Percentiles rank a stretch among this genome's conserved stretches.
Conservation (phyloP, 2,329 filamentous ascomycete species). For the Fusarium sublunatum region DNA sequence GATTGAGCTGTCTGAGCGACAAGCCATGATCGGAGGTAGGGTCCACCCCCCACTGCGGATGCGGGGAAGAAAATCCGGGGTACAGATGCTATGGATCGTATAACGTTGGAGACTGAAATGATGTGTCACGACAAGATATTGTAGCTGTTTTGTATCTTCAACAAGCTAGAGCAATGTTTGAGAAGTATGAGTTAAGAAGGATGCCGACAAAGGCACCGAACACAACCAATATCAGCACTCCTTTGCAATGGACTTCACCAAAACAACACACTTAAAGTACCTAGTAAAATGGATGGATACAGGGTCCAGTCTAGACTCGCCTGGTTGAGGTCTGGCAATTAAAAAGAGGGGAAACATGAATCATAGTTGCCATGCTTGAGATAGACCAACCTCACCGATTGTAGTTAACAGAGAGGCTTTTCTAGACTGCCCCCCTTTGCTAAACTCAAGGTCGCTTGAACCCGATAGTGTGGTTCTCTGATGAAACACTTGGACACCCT, state of each 20-base stretch:
- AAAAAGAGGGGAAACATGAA: conserved; percentile 7
- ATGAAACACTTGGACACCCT: conserved; percentile 4
- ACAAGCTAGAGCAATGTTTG: not conserved
- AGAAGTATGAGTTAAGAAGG: not conserved
- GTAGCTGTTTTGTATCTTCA: not conserved
- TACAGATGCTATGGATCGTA: conserved; percentile 31
- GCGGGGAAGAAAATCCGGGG: conserved; percentile 45
- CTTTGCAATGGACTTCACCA: not conserved
- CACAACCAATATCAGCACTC: not conserved
- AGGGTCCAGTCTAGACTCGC: conserved; percentile 27
- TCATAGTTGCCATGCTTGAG: conserved; percentile 5
- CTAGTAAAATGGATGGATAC: not conserved
- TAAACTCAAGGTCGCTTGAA: not conserved
- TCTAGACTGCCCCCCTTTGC: conserved; percentile 27
- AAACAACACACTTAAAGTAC: not conserved
- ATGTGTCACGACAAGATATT: conserved; percentile 13
- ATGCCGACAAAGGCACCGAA: not conserved
- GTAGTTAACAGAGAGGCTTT: conserved; percentile 6
- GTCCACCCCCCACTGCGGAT: conserved; percentile 37
- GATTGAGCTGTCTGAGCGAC: not conserved
- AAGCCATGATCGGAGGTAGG: conserved; percentile 4
- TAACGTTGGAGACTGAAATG: not conserved
- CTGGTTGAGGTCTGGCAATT: not conserved
- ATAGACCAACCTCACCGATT: conserved; percentile 18
- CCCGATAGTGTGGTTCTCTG: not conserved